Evolutionary conservation across 164 flowering plant genomes (phyloP).

Genomic region (Santalum album): DNA sequence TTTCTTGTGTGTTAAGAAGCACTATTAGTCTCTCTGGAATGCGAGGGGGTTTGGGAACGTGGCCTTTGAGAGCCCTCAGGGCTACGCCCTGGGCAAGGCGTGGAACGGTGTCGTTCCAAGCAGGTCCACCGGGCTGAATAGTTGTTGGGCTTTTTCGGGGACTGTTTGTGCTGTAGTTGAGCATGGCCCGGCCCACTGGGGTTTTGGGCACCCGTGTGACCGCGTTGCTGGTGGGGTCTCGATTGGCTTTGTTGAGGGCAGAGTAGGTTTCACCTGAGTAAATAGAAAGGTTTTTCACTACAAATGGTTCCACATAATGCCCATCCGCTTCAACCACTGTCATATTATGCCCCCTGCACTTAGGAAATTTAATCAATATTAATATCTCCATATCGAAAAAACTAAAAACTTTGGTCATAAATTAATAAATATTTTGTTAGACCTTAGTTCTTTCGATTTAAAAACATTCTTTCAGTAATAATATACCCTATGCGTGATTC

Average conservation of each 20-base stretch:
- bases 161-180: constrained; percentile 76
- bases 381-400: too few species aligned
- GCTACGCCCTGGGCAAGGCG: constrained; percentile 34
- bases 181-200: constrained; percentile 45
- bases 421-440: too few species aligned
- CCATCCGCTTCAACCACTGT: constrained; percentile 92
- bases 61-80: constrained; percentile 43
- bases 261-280: constrained; percentile 91
- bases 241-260: constrained; percentile 56
- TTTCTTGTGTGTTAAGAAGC: constrained; percentile 72
- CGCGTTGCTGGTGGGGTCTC: constrained; percentile 41
- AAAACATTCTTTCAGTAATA: too few species aligned
- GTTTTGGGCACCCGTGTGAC: constrained; percentile 41
- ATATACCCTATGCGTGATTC: too few species aligned
- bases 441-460: too few species aligned
- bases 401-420: too few species aligned
- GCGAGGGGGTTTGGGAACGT: constrained; percentile 39
- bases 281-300: constrained; percentile 47
- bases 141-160: constrained; percentile 42
- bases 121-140: constrained; percentile 40
- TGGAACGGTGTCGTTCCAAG: constrained; percentile 39
- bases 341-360: constrained; percentile 74
- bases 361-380: not conserved
- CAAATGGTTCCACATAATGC: constrained; percentile 70
- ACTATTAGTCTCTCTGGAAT: constrained; percentile 44